phyloP scores from a whole-genome alignment of 768 basidiomycete species.

The Xerocomellus dryophilus region DNA sequence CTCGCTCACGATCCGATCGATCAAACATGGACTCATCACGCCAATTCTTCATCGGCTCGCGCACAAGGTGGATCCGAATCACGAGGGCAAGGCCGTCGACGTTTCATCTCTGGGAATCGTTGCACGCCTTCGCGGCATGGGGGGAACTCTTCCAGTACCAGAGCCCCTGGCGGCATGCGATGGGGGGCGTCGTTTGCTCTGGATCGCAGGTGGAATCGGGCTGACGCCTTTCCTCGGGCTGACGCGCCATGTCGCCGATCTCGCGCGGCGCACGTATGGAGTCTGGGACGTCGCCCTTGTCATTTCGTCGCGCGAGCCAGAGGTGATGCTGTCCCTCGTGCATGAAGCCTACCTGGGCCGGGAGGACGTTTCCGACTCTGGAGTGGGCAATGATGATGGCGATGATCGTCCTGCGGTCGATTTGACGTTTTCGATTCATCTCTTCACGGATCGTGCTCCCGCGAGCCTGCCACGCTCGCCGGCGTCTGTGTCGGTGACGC shows the following conservation, averaged over 20 bases:
- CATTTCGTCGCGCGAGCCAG: slow-evolving; percentile 53
- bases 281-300: slow-evolving; percentile 46
- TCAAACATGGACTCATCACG: slow-evolving; percentile 53
- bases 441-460: slow-evolving; percentile 12
- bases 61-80: slow-evolving; percentile 8
- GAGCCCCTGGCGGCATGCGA: slow-evolving; percentile 24
- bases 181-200: slow-evolving; percentile 38
- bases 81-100: slow-evolving; percentile 2
- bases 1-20: slow-evolving; percentile 54
- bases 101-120: slow-evolving; percentile 36
- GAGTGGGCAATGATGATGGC: background rate
- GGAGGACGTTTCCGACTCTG: background rate
- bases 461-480: slow-evolving; percentile 4
- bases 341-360: slow-evolving; percentile 21
- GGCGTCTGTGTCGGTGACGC: slow-evolving; percentile 6
- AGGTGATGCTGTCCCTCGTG: slow-evolving; percentile 47
- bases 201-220: slow-evolving; percentile 67
- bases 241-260: slow-evolving; percentile 30
- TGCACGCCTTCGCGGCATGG: slow-evolving; percentile 51
- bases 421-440: slow-evolving; percentile 15
- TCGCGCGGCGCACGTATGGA: slow-evolving; percentile 15
- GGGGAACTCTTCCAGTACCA: slow-evolving; percentile 43
- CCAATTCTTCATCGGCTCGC: slow-evolving; percentile 50
- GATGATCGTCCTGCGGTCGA: background rate
- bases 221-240: slow-evolving; percentile 62